Evolutionary conservation across 805 yeast species (phyloP), one percentile per base, ranked within the genome.

Genomic region (Blastobotrys parvus): DNA sequence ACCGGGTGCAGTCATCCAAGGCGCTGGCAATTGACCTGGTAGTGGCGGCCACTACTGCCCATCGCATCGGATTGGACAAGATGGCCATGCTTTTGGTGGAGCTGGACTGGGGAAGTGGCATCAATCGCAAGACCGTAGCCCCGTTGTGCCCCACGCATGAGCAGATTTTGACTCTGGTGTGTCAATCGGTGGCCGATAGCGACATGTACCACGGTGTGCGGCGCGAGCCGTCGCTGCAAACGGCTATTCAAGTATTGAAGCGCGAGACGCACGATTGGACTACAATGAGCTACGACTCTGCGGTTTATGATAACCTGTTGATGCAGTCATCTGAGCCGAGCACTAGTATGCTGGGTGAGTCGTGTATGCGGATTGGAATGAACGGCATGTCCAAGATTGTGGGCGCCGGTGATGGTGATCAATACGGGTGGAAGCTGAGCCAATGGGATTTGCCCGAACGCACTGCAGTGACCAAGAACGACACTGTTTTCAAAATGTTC

Each of bases 191-290:
- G 2, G 77, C 73, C 39, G 87, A 82, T 44, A 63, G 68, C 2
- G 95, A 87, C 56, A 60, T 84, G 32, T 56, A 74, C 3, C 69
- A 70, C 50, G 94, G 94, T 0, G 59, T 84, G 7, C 86, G 89
- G 0, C 70, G 73, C 11, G 65, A 70, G 17, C 72, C 82, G 1
- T 64, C 78, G 0, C 53, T 86, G 4, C 66, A 67, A 0, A 70
- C 70, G 45, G 81, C 84, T 0, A 49, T 80, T 8, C 55, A 62
- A 5, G 46, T 38, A 7, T 43, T 57, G 6, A 45, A 43, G 15
- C 39, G 39, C 20, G 49, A 48, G 38, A 53, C 58, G 3, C 55
- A 66, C 5, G 15, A 67, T 0, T 59, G 65, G 65, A 71, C 70
- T 45, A 55, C 64, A 35, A 63, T 82, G 29, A 65, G 72, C 60